These are phyloP conservation scores for Geranium rotundifolium DNA, from an alignment of 345 rosid genomes.

Conservation along the genomic window DNA sequence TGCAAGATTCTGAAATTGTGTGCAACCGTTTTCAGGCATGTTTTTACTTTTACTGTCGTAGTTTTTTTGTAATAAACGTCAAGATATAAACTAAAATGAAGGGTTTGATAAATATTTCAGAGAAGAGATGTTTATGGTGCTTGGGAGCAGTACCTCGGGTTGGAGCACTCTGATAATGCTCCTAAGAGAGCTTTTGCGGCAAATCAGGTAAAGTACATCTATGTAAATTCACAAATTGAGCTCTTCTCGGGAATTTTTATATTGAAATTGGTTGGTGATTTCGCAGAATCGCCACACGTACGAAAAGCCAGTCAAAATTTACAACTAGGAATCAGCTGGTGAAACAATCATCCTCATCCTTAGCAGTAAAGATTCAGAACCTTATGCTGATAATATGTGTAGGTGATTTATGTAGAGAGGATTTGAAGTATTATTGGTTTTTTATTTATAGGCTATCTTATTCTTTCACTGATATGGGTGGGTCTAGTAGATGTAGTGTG, in stretches of 20 bases:
- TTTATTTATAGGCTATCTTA: constrained; percentile 18
- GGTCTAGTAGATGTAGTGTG: constrained; percentile 2
- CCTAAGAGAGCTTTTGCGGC: constrained; percentile 70
- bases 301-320: constrained; percentile 54
- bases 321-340: constrained; percentile 30
- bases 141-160: constrained; percentile 88
- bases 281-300: constrained; percentile 49
- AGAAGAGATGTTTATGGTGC: constrained; percentile 70
- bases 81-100: background rate
- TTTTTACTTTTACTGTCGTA: background rate
- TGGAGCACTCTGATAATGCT: constrained; percentile 79
- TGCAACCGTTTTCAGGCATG: constrained; percentile 75
- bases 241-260: background rate
- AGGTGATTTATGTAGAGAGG: constrained; percentile 21
- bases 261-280: background rate
- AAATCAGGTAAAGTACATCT: constrained; percentile 43
- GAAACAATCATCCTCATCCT: background rate
- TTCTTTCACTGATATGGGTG: constrained; percentile 9
- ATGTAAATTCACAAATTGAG: background rate
- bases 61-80: constrained; percentile 6
- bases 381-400: background rate
- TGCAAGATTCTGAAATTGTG: constrained; percentile 63
- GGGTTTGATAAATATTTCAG: constrained; percentile 15
- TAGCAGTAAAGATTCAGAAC: background rate
- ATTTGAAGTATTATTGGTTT: constrained; percentile 9